These are phyloP conservation scores for Chenopodium suecicum DNA, from an alignment of 148 eudicot species.

Conservation along the genomic window DNA sequence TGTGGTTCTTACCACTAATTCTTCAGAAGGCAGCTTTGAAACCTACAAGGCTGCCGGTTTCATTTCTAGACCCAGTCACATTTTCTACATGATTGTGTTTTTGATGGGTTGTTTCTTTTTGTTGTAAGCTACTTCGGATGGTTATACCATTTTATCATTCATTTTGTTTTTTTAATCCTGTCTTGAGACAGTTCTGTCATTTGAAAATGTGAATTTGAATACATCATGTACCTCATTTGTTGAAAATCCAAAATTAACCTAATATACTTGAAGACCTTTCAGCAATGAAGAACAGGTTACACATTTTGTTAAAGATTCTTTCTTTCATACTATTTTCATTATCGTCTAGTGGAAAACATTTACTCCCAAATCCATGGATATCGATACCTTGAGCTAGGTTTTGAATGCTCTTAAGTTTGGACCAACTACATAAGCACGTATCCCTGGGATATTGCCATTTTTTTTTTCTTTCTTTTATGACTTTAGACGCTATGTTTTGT, in stretches of 20 bases:
- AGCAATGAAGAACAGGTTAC: neutral
- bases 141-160: slow-evolving; percentile 4
- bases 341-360: neutral
- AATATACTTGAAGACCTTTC: neutral
- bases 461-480: no score
- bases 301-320: neutral
- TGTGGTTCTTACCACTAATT: slow-evolving; percentile 56
- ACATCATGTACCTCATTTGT: neutral
- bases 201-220: neutral
- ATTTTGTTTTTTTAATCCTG: neutral
- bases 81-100: slow-evolving; percentile 26
- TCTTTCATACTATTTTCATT: neutral
- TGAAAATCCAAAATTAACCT: neutral
- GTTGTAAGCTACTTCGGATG: slow-evolving; percentile 15
- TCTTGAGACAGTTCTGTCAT: neutral
- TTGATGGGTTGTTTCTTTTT: slow-evolving; percentile 28
- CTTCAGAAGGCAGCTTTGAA: slow-evolving; percentile 46
- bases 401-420: no score
- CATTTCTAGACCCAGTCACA: slow-evolving; percentile 19
- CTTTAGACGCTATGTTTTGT: no score
- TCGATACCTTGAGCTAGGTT: neutral
- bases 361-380: neutral
- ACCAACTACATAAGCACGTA: neutral
- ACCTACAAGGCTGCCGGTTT: slow-evolving; percentile 28
- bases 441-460: neutral